Evolutionary conservation across 257 asterid species (phyloP), one percentile per base, ranked within the genome.

Genomic region (Capsicum baccatum): DNA sequence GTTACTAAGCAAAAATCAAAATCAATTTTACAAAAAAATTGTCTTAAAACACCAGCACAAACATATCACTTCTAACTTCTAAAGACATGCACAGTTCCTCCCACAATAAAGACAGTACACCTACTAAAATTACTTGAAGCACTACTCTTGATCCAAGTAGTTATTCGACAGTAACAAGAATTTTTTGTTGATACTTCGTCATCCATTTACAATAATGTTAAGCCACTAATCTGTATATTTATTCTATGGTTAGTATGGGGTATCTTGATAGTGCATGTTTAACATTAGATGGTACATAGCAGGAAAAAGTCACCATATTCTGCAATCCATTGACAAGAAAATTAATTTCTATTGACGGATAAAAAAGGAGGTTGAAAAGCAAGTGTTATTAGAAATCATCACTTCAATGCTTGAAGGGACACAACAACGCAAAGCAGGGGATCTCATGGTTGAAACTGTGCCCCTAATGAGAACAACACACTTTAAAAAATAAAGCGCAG

Each of bases 71-170:
- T n/a, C 37, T 48, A 73, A 19, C 42, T 73, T 70, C 79, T 9
- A 70, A 70, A 70, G 79, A 70, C 2, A 69, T 42, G 79, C 17
- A 69, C 26, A 69, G 21, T 55, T 16, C 35, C 55, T 69, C 52
- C 55, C 9, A 69, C 33, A 15, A 69, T 16, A 42, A 8, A 69
- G 79, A 15, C 79, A 69, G 33, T 8, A 42, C 55, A 47, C 17
- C 58, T 10, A 74, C 80, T 50, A 74, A 74, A 74, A 74, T 50
- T 44, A 74, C 10, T 47, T 50, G 48, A 39, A 19, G 50, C 44
- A 3, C 80, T 74, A 48, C 60, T 74, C 80, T 74, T 50, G 42
- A 74, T 74, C 19, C 8, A 50, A 74, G 62, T 19, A 73, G 44
- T 19, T 54, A 73, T 48, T 48, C 42, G 19, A 73, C 79, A 69